A percentile compares a stretch with the other conserved stretches of the same genome.
phyloP scores from a whole-genome alignment of 2,329 filamentous ascomycete genomes.

The Neurospora sp. region DNA sequence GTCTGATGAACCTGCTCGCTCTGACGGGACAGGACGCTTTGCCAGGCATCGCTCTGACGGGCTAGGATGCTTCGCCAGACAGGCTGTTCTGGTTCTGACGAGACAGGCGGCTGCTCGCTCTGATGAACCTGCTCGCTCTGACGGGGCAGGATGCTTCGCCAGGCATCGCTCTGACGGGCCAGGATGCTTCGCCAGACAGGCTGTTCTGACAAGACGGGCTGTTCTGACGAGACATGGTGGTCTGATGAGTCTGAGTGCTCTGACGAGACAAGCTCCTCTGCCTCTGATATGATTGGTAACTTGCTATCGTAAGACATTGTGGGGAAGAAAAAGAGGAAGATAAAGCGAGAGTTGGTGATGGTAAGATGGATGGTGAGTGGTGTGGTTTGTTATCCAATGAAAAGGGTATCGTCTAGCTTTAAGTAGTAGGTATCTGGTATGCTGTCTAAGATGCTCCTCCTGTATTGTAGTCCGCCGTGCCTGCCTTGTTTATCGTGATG shows the following conservation, averaged over 20 bases:
- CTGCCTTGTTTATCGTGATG: neutral
- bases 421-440: slow-evolving; percentile 2
- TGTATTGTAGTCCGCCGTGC: neutral
- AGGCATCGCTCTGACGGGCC: too few species aligned
- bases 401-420: neutral
- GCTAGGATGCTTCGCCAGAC: too few species aligned
- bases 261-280: neutral
- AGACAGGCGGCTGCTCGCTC: neutral
- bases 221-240: neutral
- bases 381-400: slow-evolving; percentile 1
- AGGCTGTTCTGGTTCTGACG: too few species aligned
- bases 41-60: too few species aligned
- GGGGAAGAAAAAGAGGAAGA: neutral
- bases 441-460: neutral
- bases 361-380: neutral
- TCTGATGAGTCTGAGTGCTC: neutral
- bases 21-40: too few species aligned
- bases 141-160: too few species aligned
- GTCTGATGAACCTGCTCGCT: too few species aligned
- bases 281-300: neutral
- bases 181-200: neutral
- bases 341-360: neutral
- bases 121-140: neutral
- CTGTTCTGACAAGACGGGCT: neutral
- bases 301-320: neutral